These are phyloP conservation scores for Trametes villosa DNA, from an alignment of 768 basidiomycete species.

Conservation along the genomic window DNA sequence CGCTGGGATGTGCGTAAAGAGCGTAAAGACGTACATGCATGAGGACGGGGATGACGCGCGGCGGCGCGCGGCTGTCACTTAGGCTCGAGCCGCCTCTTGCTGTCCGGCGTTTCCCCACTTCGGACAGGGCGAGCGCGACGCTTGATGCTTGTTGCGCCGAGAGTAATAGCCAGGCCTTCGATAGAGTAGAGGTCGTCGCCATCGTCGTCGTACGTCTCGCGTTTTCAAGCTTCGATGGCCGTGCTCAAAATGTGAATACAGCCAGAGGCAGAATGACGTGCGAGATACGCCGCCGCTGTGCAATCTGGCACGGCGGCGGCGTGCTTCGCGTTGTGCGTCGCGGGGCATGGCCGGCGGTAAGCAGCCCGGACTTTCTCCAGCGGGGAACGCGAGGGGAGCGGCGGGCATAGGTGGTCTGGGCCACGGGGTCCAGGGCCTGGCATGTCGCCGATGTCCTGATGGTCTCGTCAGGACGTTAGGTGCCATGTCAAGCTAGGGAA, in stretches of 20 bases:
- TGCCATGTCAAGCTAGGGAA: too few species aligned
- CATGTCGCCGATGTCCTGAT: too few species aligned
- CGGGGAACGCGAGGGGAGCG: neutral
- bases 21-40: neutral
- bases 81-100: neutral
- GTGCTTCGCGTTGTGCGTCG: conserved; percentile 1
- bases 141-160: neutral
- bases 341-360: conserved; percentile 1
- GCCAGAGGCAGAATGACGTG: neutral
- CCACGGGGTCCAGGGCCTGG: too few species aligned
- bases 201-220: too few species aligned
- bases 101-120: neutral
- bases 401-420: neutral
- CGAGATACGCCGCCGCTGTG: neutral
- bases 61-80: neutral
- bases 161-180: too few species aligned
- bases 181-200: too few species aligned
- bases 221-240: too few species aligned
- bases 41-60: neutral
- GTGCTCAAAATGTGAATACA: neutral
- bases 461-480: too few species aligned
- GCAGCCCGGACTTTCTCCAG: neutral
- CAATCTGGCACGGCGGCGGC: neutral
- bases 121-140: too few species aligned
- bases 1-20: neutral